Evolutionary conservation across 179 eudicot species (phyloP).

Genomic region (Carnegiea gigantea): DNA sequence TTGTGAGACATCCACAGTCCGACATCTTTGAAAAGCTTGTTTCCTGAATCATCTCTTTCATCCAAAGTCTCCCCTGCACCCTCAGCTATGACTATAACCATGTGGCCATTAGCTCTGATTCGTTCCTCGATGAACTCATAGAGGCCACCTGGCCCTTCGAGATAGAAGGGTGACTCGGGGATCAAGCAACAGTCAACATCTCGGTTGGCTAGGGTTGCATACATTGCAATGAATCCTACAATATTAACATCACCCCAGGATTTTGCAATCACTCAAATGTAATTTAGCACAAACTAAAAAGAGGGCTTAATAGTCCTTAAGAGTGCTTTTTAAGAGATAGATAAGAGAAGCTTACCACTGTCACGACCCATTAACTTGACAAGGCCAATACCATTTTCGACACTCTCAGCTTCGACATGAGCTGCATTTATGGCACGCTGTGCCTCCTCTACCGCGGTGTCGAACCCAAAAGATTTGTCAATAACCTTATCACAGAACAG

Average conservation of each 20-base stretch:
- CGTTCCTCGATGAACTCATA: conserved; percentile 53
- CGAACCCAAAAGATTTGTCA: conserved; percentile 79
- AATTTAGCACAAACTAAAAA: not conserved
- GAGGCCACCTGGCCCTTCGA: conserved; percentile 76
- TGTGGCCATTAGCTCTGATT: conserved; percentile 55
- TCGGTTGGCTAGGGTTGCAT: conserved; percentile 74
- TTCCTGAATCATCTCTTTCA: conserved; percentile 73
- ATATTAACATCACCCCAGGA: not conserved
- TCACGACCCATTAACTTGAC: conserved; percentile 89
- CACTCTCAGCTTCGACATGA: conserved; percentile 85
- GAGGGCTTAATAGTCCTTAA: not conserved
- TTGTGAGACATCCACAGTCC: conserved; percentile 53
- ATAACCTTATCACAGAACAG: conserved; percentile 49
- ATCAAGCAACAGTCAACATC: conserved; percentile 85
- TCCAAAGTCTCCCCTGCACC: conserved; percentile 75
- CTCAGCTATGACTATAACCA: conserved; percentile 78
- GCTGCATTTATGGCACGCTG: conserved; percentile 75
- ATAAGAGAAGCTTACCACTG: conserved; percentile 42
- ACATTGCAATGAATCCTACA: conserved; percentile 51
- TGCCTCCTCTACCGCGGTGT: conserved; percentile 83
- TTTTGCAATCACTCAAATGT: not conserved
- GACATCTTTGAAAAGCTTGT: conserved; percentile 65
- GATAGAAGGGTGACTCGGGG: conserved; percentile 65
- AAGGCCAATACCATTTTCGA: conserved; percentile 73
- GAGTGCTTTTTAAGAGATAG: not conserved